These are phyloP conservation scores for Pilatotrama ljubarskyi DNA, from an alignment of 768 basidiomycete genomes.

Conservation along the genomic window DNA sequence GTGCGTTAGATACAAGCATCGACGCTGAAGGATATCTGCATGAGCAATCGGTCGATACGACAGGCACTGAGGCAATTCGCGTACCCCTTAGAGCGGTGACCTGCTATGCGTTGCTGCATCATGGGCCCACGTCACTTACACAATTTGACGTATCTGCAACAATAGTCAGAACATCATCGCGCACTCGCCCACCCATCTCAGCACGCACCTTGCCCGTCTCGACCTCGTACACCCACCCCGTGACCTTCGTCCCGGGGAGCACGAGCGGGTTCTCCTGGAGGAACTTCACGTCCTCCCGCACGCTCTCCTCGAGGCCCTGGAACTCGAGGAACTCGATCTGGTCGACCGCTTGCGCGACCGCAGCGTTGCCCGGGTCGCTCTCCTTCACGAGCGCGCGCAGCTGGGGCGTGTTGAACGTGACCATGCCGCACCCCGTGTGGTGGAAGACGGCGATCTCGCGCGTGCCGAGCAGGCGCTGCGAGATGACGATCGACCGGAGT, in stretches of 20 bases:
- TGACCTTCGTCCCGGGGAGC: constrained; percentile 51
- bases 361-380: constrained; percentile 37
- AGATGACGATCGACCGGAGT: constrained; percentile 65
- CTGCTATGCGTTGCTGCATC: neutral
- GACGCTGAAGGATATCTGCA: neutral
- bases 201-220: constrained; percentile 55
- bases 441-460: constrained; percentile 67
- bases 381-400: constrained; percentile 53
- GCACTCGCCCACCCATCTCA: neutral
- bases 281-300: constrained; percentile 58
- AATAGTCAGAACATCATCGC: neutral
- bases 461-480: constrained; percentile 72
- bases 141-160: constrained; percentile 22
- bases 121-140: constrained; percentile 1
- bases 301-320: constrained; percentile 48
- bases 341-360: constrained; percentile 35
- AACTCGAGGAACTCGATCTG: constrained; percentile 60
- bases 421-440: constrained; percentile 76
- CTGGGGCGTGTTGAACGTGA: constrained; percentile 54
- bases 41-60: no score
- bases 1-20: neutral
- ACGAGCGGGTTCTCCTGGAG: constrained; percentile 58
- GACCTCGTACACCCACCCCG: constrained; percentile 70
- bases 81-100: neutral
- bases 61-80: no score